phyloP scores from a whole-genome alignment of 345 rosid genomes.

The Psidium guajava region DNA sequence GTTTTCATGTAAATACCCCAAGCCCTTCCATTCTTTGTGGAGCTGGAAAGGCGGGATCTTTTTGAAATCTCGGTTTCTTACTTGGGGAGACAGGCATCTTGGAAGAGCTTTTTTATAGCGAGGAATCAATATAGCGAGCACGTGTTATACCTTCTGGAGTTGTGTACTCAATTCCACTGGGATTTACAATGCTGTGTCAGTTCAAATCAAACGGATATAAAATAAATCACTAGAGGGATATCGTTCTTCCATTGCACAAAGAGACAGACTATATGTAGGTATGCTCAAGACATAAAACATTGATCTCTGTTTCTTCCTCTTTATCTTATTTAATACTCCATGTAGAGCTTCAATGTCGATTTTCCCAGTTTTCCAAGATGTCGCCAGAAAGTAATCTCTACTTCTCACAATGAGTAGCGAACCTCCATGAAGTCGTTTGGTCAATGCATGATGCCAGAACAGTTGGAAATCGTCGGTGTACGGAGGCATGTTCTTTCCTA shows the following conservation, averaged over 20 bases:
- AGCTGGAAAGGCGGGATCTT: slow-evolving; percentile 2
- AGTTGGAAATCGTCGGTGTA: not conserved
- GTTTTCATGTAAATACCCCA: slow-evolving; percentile 33
- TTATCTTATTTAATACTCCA: not conserved
- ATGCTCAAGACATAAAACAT: not conserved
- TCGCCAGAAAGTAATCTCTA: not conserved
- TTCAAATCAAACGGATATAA: not conserved
- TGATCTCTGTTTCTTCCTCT: not conserved
- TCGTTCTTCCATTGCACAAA: not conserved
- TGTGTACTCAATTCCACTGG: not conserved
- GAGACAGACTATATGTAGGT: not conserved
- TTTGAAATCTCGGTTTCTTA: not conserved
- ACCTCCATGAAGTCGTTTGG: not conserved
- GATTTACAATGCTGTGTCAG: not conserved
- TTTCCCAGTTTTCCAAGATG: not conserved
- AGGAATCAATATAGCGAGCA: not conserved
- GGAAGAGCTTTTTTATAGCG: not conserved
- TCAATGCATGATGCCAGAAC: not conserved
- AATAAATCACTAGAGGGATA: not conserved
- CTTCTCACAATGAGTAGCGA: not conserved
- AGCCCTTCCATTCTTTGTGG: slow-evolving; percentile 10
- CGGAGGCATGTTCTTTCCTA: not conserved
- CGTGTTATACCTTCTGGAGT: not conserved
- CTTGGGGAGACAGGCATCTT: not conserved
- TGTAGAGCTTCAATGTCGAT: not conserved